Percentiles rank a stretch among this genome's conserved stretches.
These are phyloP conservation scores for Fusarium miscanthi DNA, from an alignment of 2,329 filamentous ascomycete genomes.

Conservation along the genomic window DNA sequence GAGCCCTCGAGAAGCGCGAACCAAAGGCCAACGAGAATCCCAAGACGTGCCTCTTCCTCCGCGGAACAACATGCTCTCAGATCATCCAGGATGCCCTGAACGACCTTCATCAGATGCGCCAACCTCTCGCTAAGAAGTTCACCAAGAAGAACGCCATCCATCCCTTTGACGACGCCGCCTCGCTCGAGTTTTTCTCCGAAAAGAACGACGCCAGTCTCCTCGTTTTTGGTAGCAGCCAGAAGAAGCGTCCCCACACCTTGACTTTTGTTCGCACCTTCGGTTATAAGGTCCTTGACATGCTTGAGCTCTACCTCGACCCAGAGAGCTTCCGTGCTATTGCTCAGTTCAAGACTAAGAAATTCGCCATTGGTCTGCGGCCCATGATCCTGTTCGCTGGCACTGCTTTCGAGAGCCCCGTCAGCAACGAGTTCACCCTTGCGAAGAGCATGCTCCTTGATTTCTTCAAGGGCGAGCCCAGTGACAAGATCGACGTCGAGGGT, in stretches of 20 bases:
- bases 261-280: slow-evolving; percentile 86
- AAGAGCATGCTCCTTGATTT: slow-evolving; percentile 91
- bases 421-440: slow-evolving; percentile 83
- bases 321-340: slow-evolving; percentile 75
- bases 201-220: slow-evolving; percentile 95
- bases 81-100: slow-evolving; percentile 84
- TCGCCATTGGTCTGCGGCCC: slow-evolving; percentile 85
- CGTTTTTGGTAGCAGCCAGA: slow-evolving; percentile 85
- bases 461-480: slow-evolving; percentile 80
- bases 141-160: slow-evolving; percentile 97
- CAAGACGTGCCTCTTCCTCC: slow-evolving; percentile 89
- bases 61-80: slow-evolving; percentile 86
- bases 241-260: slow-evolving; percentile 94
- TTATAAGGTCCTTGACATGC: slow-evolving; percentile 92
- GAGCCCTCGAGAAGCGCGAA: slow-evolving; percentile 91
- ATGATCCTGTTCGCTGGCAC: slow-evolving; percentile 92
- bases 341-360: slow-evolving; percentile 81
- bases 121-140: slow-evolving; percentile 88
- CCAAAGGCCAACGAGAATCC: slow-evolving; percentile 90
- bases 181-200: slow-evolving; percentile 92
- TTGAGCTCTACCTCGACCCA: slow-evolving; percentile 86
- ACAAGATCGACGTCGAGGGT: slow-evolving; percentile 93
- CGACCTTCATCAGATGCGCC: slow-evolving; percentile 86
- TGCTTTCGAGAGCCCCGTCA: slow-evolving; percentile 83
- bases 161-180: slow-evolving; percentile 90